phyloP scores from a whole-genome alignment of 805 yeast species.

The Kluyveromyces aestuarii region DNA sequence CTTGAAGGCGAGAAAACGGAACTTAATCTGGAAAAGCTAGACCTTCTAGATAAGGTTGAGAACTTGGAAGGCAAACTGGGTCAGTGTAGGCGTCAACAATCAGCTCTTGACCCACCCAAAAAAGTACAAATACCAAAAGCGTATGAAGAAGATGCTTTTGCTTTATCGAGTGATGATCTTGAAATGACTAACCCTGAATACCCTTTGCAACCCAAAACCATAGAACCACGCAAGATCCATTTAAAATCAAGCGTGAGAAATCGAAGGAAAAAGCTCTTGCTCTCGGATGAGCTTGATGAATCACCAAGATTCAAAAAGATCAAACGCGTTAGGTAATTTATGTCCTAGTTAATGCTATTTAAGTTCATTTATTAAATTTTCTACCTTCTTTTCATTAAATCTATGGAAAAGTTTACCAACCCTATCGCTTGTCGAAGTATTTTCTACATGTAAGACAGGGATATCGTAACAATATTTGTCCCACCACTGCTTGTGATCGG shows the following conservation, averaged over 20 bases:
- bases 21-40: conserved; percentile 16
- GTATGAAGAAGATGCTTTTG: conserved; percentile 21
- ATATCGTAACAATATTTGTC: conserved; percentile 69
- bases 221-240: not conserved
- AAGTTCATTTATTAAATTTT: conserved; percentile 21
- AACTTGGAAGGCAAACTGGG: conserved; percentile 9
- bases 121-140: conserved; percentile 1
- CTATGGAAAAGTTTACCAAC: conserved; percentile 62
- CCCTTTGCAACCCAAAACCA: conserved; percentile 16
- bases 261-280: conserved; percentile 22
- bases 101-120: conserved; percentile 3
- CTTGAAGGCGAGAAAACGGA: conserved; percentile 16
- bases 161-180: conserved; percentile 26
- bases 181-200: conserved; percentile 25
- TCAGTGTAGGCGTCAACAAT: conserved; percentile 1
- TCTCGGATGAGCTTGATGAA: conserved; percentile 23
- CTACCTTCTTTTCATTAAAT: conserved; percentile 44
- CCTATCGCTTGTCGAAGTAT: conserved; percentile 32
- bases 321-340: conserved; percentile 7
- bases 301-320: conserved; percentile 15
- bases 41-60: conserved; percentile 19
- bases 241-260: not conserved
- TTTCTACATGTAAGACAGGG: conserved; percentile 65
- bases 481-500: conserved; percentile 55
- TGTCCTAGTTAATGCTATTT: not conserved